A percentile compares a stretch with the other conserved stretches of the same genome.
Conservation (phyloP, 352 stramenopile genomes). For the Aphanomyces cochlioides region DNA sequence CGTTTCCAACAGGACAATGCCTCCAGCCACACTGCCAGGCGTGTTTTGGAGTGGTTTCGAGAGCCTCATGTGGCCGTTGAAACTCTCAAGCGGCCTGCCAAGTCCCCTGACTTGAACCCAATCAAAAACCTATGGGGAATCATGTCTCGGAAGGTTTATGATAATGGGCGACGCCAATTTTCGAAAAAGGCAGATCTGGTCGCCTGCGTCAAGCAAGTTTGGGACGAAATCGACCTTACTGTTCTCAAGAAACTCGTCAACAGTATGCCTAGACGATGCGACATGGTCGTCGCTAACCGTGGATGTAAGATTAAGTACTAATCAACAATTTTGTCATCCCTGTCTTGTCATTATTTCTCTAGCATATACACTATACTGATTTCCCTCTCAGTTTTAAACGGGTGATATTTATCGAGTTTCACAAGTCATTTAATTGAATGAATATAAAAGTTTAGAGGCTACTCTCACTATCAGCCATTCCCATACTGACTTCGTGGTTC, state of each 20-base stretch:
- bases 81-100: neutral
- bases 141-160: slow-evolving; percentile 28
- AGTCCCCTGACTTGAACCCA: slow-evolving; percentile 11
- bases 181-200: neutral
- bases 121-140: slow-evolving; percentile 33
- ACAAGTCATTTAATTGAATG: too few relatives aligned
- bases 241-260: slow-evolving; percentile 1
- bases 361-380: neutral
- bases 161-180: slow-evolving; percentile 18
- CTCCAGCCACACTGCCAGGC: slow-evolving; percentile 1
- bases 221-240: slow-evolving; percentile 10
- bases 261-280: neutral
- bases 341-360: slow-evolving; percentile 12
- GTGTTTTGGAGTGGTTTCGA: neutral
- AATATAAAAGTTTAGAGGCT: too few relatives aligned
- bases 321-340: neutral
- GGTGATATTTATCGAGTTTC: too few relatives aligned
- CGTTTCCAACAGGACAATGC: slow-evolving; percentile 15
- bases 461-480: too few relatives aligned
- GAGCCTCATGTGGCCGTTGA: neutral
- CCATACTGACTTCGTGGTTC: too few relatives aligned
- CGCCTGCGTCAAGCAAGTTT: slow-evolving; percentile 7
- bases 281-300: neutral
- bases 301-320: slow-evolving; percentile 11
- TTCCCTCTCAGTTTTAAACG: too few relatives aligned